Evolutionary conservation across 1,139 yeast genomes (phyloP).

Genomic region (Fermentozyma sake): DNA sequence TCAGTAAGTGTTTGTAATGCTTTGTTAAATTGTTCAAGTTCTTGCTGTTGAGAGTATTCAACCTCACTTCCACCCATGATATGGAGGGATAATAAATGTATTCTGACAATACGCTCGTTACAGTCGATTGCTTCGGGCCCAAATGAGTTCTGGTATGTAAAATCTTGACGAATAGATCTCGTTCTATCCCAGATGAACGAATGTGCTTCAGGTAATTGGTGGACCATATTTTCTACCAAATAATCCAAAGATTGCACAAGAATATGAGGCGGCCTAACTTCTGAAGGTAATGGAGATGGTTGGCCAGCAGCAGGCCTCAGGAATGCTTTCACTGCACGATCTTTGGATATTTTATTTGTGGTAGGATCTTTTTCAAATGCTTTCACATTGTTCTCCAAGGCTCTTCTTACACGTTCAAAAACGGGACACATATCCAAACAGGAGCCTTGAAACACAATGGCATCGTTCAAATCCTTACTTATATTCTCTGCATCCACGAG

Average conservation of each 20-base stretch:
- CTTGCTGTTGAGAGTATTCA: constrained; percentile 92
- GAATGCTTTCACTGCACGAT: constrained; percentile 82
- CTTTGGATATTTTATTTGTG: constrained; percentile 59
- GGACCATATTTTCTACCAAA: constrained; percentile 59
- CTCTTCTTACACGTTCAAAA: constrained; percentile 85
- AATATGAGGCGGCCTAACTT: constrained; percentile 88
- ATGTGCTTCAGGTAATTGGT: constrained; percentile 76
- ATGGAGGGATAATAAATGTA: constrained; percentile 79
- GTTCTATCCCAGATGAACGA: constrained; percentile 98
- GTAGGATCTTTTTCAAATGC: constrained; percentile 65
- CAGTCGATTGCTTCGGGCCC: constrained; percentile 95
- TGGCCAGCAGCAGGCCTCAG: constrained; percentile 98
- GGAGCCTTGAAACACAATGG: constrained; percentile 81
- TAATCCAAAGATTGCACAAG: constrained; percentile 63
- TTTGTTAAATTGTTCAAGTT: constrained; percentile 88
- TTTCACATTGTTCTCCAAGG: constrained; percentile 83
- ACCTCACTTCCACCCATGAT: constrained; percentile 75
- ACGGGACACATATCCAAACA: constrained; percentile 94
- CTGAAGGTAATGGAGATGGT: constrained; percentile 96
- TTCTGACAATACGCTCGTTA: constrained; percentile 85
- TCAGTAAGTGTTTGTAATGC: constrained; percentile 87
- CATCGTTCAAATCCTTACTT: constrained; percentile 78
- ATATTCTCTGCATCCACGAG: constrained; percentile 86
- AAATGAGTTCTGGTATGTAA: constrained; percentile 88
- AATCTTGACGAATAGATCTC: constrained; percentile 95